These are phyloP conservation scores for Eutrema heterophyllum DNA, from an alignment of 345 rosid species.

Conservation along the genomic window DNA sequence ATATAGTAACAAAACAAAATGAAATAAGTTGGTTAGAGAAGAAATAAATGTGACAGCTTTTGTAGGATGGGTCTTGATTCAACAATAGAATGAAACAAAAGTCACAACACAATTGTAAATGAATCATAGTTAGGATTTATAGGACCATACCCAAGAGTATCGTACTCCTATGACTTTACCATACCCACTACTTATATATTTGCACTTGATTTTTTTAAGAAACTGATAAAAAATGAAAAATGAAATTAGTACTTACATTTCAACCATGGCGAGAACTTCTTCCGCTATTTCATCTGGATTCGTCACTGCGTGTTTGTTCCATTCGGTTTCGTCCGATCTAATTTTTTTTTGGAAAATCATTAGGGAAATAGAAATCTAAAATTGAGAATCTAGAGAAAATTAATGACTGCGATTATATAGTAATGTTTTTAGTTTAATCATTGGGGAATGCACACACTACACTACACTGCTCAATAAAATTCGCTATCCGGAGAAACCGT, in stretches of 20 bases:
- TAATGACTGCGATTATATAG: constrained; percentile 1
- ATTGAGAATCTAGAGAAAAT: constrained; percentile 6
- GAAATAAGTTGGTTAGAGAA: constrained; percentile 15
- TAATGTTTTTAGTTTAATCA: background rate
- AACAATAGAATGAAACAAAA: constrained; percentile 18
- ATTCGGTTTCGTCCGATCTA: constrained; percentile 36
- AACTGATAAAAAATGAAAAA: background rate
- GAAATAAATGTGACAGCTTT: constrained; percentile 33
- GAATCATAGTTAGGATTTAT: constrained; percentile 1
- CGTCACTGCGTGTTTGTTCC: constrained; percentile 61
- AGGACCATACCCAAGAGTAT: constrained; percentile 25
- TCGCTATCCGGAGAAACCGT: constrained; percentile 39
- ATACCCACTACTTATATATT: background rate
- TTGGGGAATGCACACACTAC: constrained; percentile 10
- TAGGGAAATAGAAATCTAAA: background rate
- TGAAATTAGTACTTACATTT: constrained; percentile 43
- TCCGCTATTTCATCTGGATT: constrained; percentile 73
- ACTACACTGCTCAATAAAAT: constrained; percentile 36
- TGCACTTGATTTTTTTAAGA: background rate
- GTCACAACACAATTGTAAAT: constrained; percentile 5
- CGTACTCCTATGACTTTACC: constrained; percentile 2
- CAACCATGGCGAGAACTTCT: constrained; percentile 55
- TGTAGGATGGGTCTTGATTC: constrained; percentile 24
- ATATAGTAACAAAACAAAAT: constrained; percentile 2
- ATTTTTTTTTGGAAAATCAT: background rate